A percentile compares a stretch with the other conserved stretches of the same genome.
phyloP scores from a whole-genome alignment of 306 rosid species.

The Cotoneaster glaucophyllus region DNA sequence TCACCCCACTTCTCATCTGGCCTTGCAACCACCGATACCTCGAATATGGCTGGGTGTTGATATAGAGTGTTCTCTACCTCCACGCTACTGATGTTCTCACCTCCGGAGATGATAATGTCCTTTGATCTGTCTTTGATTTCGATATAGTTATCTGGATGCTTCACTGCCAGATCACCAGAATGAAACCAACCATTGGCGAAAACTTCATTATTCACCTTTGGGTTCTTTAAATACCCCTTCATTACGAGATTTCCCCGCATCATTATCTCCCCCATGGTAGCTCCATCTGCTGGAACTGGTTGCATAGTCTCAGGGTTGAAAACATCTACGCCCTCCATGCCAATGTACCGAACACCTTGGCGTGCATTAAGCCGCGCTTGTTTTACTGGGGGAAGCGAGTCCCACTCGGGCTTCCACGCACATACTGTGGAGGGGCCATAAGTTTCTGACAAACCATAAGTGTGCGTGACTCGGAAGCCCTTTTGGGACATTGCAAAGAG shows the following conservation, averaged over 20 bases:
- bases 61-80: slow-evolving; percentile 72
- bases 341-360: slow-evolving; percentile 76
- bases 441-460: slow-evolving; percentile 90
- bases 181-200: slow-evolving; percentile 91
- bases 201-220: slow-evolving; percentile 60
- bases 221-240: slow-evolving; percentile 94
- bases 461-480: slow-evolving; percentile 84
- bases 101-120: slow-evolving; percentile 92
- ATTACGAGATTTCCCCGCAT: slow-evolving; percentile 78
- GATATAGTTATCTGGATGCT: slow-evolving; percentile 81
- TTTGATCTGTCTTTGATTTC: slow-evolving; percentile 93
- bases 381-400: slow-evolving; percentile 47
- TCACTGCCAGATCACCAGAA: slow-evolving; percentile 83
- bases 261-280: slow-evolving; percentile 76
- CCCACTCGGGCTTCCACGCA: slow-evolving; percentile 97
- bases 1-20: slow-evolving; percentile 91
- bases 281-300: slow-evolving; percentile 80
- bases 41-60: slow-evolving; percentile 60
- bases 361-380: slow-evolving; percentile 74
- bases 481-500: slow-evolving; percentile 58
- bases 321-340: slow-evolving; percentile 66
- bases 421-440: slow-evolving; percentile 82
- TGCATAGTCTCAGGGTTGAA: slow-evolving; percentile 52
- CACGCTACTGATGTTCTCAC: slow-evolving; percentile 87
- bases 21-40: slow-evolving; percentile 80